phyloP scores from a whole-genome alignment of 2,329 filamentous ascomycete genomes.

The Pyricularia grisea region DNA sequence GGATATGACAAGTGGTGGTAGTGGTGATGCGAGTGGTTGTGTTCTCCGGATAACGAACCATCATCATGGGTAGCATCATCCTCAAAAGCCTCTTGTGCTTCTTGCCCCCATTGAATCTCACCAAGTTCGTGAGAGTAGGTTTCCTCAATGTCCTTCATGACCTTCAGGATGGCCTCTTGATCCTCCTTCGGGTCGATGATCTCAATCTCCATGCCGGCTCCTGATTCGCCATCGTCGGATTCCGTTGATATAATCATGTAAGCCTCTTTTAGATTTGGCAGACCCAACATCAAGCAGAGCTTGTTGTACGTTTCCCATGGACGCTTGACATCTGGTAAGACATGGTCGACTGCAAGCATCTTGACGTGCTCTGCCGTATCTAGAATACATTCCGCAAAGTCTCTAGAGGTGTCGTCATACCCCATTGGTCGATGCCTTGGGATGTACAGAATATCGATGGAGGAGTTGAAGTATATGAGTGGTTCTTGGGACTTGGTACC shows the following conservation, averaged over 20 bases:
- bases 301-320: slow-evolving; percentile 44
- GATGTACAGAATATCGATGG: slow-evolving; percentile 27
- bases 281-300: slow-evolving; percentile 32
- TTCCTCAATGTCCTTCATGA: slow-evolving; percentile 15
- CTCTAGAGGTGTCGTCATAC: slow-evolving; percentile 29
- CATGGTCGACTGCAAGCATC: slow-evolving; percentile 35
- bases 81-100: neutral
- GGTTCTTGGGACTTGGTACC: slow-evolving; percentile 20
- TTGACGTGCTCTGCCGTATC: slow-evolving; percentile 22
- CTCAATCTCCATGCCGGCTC: slow-evolving; percentile 13
- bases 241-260: slow-evolving; percentile 21
- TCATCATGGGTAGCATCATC: neutral
- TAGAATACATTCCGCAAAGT: slow-evolving; percentile 27
- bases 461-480: slow-evolving; percentile 27
- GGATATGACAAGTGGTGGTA: slow-evolving; percentile 2
- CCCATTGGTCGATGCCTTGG: slow-evolving; percentile 27
- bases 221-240: slow-evolving; percentile 10
- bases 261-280: slow-evolving; percentile 26
- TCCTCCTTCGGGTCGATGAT: slow-evolving; percentile 20
- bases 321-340: slow-evolving; percentile 29
- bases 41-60: neutral
- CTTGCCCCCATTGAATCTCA: slow-evolving; percentile 3
- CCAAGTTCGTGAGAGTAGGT: slow-evolving; percentile 14
- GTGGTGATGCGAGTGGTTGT: neutral
- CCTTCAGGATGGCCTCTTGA: slow-evolving; percentile 9